phyloP scores from a whole-genome alignment of 2,329 filamentous ascomycete species.

The Aspergillus japonicus region DNA sequence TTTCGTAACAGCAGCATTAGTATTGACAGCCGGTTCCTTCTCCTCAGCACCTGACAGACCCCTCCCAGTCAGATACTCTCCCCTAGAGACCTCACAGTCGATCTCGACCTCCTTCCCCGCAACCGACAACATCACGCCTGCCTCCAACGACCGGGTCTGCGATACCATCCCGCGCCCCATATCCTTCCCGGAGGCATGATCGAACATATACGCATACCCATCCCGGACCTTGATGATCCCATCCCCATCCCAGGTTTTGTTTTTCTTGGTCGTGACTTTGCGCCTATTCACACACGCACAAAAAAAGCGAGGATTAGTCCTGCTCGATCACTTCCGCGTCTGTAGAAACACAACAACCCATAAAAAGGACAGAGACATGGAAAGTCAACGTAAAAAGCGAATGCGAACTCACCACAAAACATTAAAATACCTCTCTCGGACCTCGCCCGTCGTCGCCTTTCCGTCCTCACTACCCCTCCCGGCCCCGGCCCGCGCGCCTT shows the following conservation, averaged over 20 bases:
- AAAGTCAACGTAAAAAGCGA: too few relatives aligned
- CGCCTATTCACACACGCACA: constrained; percentile 50
- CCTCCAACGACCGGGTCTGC: constrained; percentile 56
- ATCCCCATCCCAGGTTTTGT: constrained; percentile 76
- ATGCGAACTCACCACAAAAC: constrained; percentile 44
- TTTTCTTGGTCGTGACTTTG: constrained; percentile 68
- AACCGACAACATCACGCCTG: constrained; percentile 61
- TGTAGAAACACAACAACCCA: too few relatives aligned
- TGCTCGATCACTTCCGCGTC: too few relatives aligned
- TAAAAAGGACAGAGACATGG: too few relatives aligned
- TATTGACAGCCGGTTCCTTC: constrained; percentile 12
- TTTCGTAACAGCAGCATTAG: too few relatives aligned
- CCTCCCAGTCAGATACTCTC: constrained; percentile 53
- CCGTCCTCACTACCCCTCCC: constrained; percentile 4
- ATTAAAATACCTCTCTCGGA: constrained; percentile 40
- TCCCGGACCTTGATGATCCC: constrained; percentile 60
- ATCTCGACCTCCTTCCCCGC: constrained; percentile 69
- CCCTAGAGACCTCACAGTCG: constrained; percentile 59
- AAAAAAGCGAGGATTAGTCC: background rate
- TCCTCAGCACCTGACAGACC: constrained; percentile 25
- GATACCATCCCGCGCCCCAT: constrained; percentile 54
- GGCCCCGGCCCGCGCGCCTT: constrained; percentile 3
- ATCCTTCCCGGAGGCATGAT: constrained; percentile 59
- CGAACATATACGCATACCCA: constrained; percentile 61
- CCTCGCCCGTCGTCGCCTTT: too few relatives aligned